These are phyloP conservation scores for Bryum argenteum DNA, from an alignment of 225 moss, liverwort and hornwort species.

Conservation along the genomic window DNA sequence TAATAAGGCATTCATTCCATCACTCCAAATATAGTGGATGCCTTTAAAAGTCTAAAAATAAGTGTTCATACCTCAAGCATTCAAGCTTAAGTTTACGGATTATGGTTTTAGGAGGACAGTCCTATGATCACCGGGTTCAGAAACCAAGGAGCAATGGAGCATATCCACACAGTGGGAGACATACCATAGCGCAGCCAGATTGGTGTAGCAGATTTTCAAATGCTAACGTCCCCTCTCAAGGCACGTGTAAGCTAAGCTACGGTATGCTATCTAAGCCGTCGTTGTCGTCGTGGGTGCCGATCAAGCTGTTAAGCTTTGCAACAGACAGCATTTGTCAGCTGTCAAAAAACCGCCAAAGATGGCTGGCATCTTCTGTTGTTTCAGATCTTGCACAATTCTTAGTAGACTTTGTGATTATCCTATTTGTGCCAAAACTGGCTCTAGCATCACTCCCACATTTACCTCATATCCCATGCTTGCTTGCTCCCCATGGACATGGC, in stretches of 20 bases:
- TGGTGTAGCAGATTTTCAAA: neutral
- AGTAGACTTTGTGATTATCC: neutral
- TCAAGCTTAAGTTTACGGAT: too few species aligned
- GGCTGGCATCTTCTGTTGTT: conserved; percentile 4
- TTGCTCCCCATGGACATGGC: too few species aligned
- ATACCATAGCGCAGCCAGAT: neutral
- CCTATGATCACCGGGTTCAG: neutral
- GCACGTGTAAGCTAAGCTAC: too few species aligned
- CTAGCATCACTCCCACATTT: neutral
- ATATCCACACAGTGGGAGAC: conserved; percentile 2
- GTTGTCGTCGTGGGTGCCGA: neutral
- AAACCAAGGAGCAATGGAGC: neutral
- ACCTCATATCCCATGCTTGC: too few species aligned
- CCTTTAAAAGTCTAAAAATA: too few species aligned
- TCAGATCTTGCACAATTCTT: neutral
- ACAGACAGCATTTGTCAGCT: neutral
- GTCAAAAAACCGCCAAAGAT: conserved; percentile 2
- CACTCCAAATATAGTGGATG: too few species aligned
- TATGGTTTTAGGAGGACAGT: too few species aligned
- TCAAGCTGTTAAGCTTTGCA: conserved; percentile 12
- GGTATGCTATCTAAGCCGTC: neutral
- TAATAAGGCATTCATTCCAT: too few species aligned
- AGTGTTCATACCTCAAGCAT: too few species aligned
- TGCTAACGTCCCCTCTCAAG: neutral
- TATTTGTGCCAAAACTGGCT: neutral